Conservation (phyloP, 2,329 filamentous ascomycete species). For the Juglanconis sp. region DNA sequence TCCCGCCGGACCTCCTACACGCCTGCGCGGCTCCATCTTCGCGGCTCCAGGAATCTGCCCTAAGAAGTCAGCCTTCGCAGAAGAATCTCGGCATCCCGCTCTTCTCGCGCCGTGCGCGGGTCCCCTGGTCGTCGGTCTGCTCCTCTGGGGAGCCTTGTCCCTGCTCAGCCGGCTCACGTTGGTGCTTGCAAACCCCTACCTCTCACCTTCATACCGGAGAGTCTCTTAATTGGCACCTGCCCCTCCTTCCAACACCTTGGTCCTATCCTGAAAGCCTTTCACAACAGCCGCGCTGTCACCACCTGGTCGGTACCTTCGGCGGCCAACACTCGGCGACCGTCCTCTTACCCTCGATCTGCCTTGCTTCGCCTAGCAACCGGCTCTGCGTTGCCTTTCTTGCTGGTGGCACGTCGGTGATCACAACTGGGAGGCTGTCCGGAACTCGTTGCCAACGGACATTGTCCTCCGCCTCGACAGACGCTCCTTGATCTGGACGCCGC, state of each 20-base stretch:
- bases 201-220: conserved; percentile 8
- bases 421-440: conserved; percentile 4
- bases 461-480: not conserved
- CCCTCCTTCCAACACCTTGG: conserved; percentile 9
- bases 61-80: not conserved
- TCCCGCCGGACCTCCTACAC: conserved; percentile 7
- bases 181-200: conserved; percentile 16
- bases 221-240: conserved; percentile 16
- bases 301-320: conserved; percentile 1
- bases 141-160: conserved; percentile 17
- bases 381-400: not conserved
- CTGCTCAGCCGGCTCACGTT: conserved; percentile 8
- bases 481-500: not conserved
- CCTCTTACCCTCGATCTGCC: conserved; percentile 5
- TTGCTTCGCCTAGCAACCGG: conserved; percentile 11
- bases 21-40: conserved; percentile 3
- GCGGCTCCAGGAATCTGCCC: not conserved
- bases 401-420: conserved; percentile 8
- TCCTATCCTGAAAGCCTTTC: not conserved
- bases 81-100: conserved; percentile 1
- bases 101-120: conserved; percentile 4
- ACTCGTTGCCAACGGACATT: not conserved
- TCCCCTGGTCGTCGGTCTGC: conserved; percentile 7
- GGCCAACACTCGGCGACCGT: conserved; percentile 1
- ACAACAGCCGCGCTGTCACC: conserved; percentile 11